phyloP scores from a whole-genome alignment of 2,329 filamentous ascomycete genomes.

The Claviceps fusiformis region DNA sequence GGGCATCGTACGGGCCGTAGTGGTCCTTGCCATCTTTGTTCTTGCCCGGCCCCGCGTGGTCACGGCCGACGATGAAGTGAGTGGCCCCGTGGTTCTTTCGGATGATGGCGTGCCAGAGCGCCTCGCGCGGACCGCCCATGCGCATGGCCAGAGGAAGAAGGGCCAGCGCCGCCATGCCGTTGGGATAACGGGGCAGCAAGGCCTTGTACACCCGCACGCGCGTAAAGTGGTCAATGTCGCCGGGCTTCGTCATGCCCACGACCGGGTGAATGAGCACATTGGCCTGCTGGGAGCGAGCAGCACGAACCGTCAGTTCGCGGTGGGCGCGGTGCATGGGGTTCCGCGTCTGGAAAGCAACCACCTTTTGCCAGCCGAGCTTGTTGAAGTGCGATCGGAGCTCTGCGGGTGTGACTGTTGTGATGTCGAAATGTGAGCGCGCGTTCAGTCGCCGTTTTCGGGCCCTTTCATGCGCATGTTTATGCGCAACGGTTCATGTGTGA shows the following conservation, averaged over 20 bases:
- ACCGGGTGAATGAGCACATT: slow-evolving; percentile 99
- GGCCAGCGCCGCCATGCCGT: slow-evolving; percentile 95
- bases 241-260: slow-evolving; percentile 95
- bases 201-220: slow-evolving; percentile 98
- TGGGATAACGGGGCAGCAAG: slow-evolving; percentile 89
- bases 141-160: slow-evolving; percentile 95
- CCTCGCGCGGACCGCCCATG: slow-evolving; percentile 96
- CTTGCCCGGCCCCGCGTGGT: slow-evolving; percentile 95
- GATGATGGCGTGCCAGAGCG: slow-evolving; percentile 99
- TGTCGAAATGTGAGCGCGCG: slow-evolving; percentile 1
- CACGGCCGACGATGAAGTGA: slow-evolving; percentile 97
- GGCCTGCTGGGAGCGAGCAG: slow-evolving; percentile 87
- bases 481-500: too few relatives aligned
- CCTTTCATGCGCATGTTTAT: background rate
- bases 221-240: slow-evolving; percentile 99
- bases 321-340: slow-evolving; percentile 99
- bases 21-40: slow-evolving; percentile 95
- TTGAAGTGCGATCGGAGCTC: slow-evolving; percentile 95
- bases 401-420: slow-evolving; percentile 61
- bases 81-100: slow-evolving; percentile 98
- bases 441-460: background rate
- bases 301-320: slow-evolving; percentile 92
- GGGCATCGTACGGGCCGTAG: slow-evolving; percentile 96
- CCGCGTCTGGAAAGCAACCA: slow-evolving; percentile 97
- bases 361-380: slow-evolving; percentile 96